Evolutionary conservation across 2,329 filamentous ascomycete genomes (phyloP).

Genomic region (Penicillium paneum): DNA sequence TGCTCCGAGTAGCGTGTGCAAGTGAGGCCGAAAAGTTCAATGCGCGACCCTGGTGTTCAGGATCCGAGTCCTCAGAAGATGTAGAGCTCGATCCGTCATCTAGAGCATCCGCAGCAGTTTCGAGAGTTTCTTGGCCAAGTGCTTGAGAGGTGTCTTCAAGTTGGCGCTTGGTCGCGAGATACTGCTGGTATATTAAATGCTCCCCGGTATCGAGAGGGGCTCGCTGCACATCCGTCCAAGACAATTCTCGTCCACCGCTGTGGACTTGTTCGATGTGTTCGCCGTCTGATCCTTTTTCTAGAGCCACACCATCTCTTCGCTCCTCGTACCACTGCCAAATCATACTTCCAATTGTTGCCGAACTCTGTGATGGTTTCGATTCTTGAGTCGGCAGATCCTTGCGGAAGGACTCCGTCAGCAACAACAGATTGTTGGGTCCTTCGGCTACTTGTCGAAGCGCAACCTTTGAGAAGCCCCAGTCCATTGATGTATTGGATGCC

Average conservation of each 20-base stretch:
- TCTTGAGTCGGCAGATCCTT: constrained; percentile 24
- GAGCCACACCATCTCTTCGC: constrained; percentile 59
- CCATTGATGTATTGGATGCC: constrained; percentile 82
- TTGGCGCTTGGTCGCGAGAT: constrained; percentile 82
- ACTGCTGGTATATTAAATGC: constrained; percentile 81
- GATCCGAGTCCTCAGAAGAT: constrained; percentile 83
- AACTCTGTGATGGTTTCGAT: constrained; percentile 33
- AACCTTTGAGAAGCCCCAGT: constrained; percentile 92
- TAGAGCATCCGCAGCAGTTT: constrained; percentile 67
- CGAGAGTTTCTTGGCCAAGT: constrained; percentile 64
- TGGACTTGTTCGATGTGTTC: constrained; percentile 66
- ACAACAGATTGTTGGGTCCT: constrained; percentile 76
- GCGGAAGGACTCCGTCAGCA: constrained; percentile 70
- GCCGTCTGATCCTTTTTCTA: constrained; percentile 54
- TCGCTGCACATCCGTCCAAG: constrained; percentile 60
- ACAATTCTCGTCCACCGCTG: constrained; percentile 60
- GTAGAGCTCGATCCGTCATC: constrained; percentile 84
- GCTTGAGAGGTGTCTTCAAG: constrained; percentile 76
- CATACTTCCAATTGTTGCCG: constrained; percentile 64
- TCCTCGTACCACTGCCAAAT: constrained; percentile 80
- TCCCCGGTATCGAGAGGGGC: constrained; percentile 72
- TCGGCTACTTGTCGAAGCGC: constrained; percentile 70
- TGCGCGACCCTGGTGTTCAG: constrained; percentile 85
- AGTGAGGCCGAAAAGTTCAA: constrained; percentile 84
- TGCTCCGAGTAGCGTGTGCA: constrained; percentile 78